A percentile compares a stretch with the other conserved stretches of the same genome.
phyloP scores from a whole-genome alignment of 805 yeast species.

The Hemisphaericaspora nanyangensis region DNA sequence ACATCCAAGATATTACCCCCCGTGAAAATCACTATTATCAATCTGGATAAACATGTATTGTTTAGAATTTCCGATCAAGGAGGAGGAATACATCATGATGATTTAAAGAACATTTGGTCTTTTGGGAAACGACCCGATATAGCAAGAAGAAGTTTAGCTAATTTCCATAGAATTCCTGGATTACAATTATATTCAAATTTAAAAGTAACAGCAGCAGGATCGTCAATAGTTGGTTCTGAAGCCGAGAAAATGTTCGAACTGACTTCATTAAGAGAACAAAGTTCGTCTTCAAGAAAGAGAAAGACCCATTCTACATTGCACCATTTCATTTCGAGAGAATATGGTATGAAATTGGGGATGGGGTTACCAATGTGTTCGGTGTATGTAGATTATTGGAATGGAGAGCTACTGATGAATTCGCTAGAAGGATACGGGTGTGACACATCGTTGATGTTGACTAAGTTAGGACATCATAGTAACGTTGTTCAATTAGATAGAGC shows the following conservation, averaged over 20 bases:
- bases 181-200: slow-evolving; percentile 42
- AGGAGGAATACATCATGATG: slow-evolving; percentile 71
- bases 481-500: slow-evolving; percentile 72
- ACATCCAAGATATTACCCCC: slow-evolving; percentile 53
- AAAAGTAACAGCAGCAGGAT: slow-evolving; percentile 38
- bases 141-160: slow-evolving; percentile 55
- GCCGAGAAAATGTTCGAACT: slow-evolving; percentile 21
- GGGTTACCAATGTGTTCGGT: slow-evolving; percentile 92
- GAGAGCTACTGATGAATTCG: slow-evolving; percentile 75
- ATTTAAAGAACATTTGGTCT: slow-evolving; percentile 73
- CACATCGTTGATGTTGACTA: slow-evolving; percentile 72
- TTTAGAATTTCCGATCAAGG: slow-evolving; percentile 87
- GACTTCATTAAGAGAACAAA: slow-evolving; percentile 34
- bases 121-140: slow-evolving; percentile 69
- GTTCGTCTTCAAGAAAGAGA: slow-evolving; percentile 19
- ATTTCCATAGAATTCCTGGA: slow-evolving; percentile 71
- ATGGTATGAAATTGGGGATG: slow-evolving; percentile 72
- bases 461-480: slow-evolving; percentile 66
- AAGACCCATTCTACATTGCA: slow-evolving; percentile 52
- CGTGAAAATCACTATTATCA: slow-evolving; percentile 69
- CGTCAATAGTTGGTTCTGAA: slow-evolving; percentile 25
- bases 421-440: slow-evolving; percentile 92
- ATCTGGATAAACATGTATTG: slow-evolving; percentile 60
- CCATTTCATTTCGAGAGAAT: slow-evolving; percentile 66
- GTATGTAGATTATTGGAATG: slow-evolving; percentile 96